A percentile compares a stretch with the other conserved stretches of the same genome.
Evolutionary conservation across 441 rosid genomes (phyloP).

Genomic region (Aleurites moluccanus): DNA sequence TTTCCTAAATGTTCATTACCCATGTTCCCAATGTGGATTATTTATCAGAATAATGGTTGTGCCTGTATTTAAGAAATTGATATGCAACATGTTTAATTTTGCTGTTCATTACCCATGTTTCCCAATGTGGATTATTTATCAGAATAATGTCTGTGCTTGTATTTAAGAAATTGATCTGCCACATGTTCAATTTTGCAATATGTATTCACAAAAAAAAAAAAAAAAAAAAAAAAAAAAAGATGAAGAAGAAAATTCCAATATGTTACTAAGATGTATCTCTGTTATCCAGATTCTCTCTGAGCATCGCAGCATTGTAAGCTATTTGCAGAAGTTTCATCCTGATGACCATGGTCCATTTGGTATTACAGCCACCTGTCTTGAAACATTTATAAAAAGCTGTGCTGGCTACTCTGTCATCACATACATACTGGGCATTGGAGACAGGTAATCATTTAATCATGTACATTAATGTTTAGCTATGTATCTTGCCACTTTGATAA

Average conservation of each 20-base stretch:
- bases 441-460: constrained; percentile 52
- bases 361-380: constrained; percentile 93
- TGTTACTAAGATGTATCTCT: constrained; percentile 20
- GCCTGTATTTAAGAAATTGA: not conserved
- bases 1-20: not conserved
- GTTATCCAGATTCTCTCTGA: constrained; percentile 84
- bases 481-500: not conserved
- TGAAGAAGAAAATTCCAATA: not conserved
- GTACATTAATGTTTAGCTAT: not conserved
- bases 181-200: not conserved
- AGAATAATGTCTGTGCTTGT: not conserved
- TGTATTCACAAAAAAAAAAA: too few relatives aligned
- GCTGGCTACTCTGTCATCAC: constrained; percentile 99
- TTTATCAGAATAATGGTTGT: constrained; percentile 6
- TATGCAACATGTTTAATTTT: not conserved
- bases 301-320: constrained; percentile 90
- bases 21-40: not conserved
- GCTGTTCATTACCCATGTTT: constrained; percentile 1
- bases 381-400: constrained; percentile 96
- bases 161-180: not conserved
- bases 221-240: too few relatives aligned
- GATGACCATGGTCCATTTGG: constrained; percentile 98
- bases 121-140: constrained; percentile 8
- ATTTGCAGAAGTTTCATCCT: constrained; percentile 93
- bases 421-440: constrained; percentile 93